Evolutionary conservation across 2,329 filamentous ascomycete species (phyloP).

Genomic region (Plenodomus tracheiphilus): DNA sequence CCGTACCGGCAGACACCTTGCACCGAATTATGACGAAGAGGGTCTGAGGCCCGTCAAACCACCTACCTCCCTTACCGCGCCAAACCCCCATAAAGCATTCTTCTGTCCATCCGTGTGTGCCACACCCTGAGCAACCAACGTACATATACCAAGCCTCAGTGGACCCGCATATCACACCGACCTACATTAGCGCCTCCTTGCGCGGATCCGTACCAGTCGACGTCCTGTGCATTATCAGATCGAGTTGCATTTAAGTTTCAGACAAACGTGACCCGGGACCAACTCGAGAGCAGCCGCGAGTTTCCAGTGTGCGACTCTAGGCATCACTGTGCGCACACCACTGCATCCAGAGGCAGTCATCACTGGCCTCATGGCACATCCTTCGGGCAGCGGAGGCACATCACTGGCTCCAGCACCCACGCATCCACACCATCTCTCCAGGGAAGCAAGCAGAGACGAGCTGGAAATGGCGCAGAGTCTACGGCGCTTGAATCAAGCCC

Average conservation of each 20-base stretch:
- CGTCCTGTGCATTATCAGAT: constrained; percentile 19
- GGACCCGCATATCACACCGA: constrained; percentile 24
- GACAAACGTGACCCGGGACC: background rate
- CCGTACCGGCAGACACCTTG: constrained; percentile 18
- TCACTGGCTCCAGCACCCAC: constrained; percentile 43
- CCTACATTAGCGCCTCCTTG: constrained; percentile 30
- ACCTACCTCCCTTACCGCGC: constrained; percentile 16
- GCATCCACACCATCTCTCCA: constrained; percentile 44
- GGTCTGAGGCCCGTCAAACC: background rate
- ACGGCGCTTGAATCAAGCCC: constrained; percentile 49
- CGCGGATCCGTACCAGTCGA: constrained; percentile 8
- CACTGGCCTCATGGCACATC: constrained; percentile 30
- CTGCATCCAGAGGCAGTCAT: constrained; percentile 6
- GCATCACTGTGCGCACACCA: constrained; percentile 21
- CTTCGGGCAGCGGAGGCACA: constrained; percentile 39
- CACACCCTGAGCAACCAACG: constrained; percentile 10
- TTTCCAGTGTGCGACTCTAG: constrained; percentile 7
- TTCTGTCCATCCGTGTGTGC: constrained; percentile 18
- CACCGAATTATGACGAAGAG: constrained; percentile 22
- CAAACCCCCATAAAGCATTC: constrained; percentile 20
- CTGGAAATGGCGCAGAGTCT: constrained; percentile 55
- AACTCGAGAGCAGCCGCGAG: background rate
- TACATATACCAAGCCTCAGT: constrained; percentile 17
- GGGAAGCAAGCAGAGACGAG: constrained; percentile 54
- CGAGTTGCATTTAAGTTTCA: constrained; percentile 6